Base-by-base conservation (phyloP, 169 alveolate species). In the Eimeria praecox region DNA sequence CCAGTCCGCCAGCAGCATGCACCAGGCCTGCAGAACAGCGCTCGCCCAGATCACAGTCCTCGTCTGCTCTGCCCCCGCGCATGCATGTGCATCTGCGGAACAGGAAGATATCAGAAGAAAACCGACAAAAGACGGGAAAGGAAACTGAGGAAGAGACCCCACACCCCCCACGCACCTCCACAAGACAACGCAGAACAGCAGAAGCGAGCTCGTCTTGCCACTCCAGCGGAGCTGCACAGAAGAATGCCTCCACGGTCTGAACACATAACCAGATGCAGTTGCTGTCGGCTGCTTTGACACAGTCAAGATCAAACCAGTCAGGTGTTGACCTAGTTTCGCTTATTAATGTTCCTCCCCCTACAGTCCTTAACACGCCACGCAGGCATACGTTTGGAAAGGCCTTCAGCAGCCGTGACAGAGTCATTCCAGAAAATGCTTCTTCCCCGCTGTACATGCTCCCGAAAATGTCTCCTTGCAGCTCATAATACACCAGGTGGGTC, bases 221-320 rank as follows among this genome's bases (percentile, higher is more conserved):
- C 54, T 86, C 93, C 82, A 33, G 24, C 10, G 77, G 82, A 27
- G 93, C 93, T 0, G 95, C 40, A 90, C 71, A 66, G 69, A 90
- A 90, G 89, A 90, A 90, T 35, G n/a, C 54, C 89, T 90, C 95
- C 6, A 90, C 95, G 22, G 95, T 90, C 95, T 90, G 89, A 33
- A 86, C 82, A 59, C 62, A 59, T 12, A 86, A 59, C 54, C 80
- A 38, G 20, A 42, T 42, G n/a, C 38, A 6, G 44, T 73, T 46
- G 22, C 54, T 40, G 59, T 8, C 95, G 44, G 88, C 46, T 4
- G 46, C 52, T n/a, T 10, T 22, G 66, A 49, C 44, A 49, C 9
- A 49, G 33, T n/a, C 46, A 9, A 27, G 0, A n/a, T 42, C 71
- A 44, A 64, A 46, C 62, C 12, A 49, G 22, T 22, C 75, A 64